Evolutionary conservation across 1,284 basidiomycete species (phyloP).

Genomic region (Takashimella tepidaria): DNA sequence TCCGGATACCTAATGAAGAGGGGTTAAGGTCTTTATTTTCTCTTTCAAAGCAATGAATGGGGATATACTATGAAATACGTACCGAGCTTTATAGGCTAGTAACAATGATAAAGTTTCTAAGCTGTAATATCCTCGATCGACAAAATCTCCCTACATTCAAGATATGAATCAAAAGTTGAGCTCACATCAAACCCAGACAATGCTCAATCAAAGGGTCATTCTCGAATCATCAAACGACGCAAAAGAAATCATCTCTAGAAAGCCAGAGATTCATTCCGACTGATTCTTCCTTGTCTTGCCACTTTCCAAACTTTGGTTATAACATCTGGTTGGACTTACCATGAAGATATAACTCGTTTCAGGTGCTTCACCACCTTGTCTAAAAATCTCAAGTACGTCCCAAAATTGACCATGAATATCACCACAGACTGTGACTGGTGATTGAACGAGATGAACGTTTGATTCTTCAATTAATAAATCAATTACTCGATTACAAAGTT

Average conservation of each 20-base stretch:
- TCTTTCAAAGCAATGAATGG: too few species aligned
- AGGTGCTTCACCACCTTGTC: conserved; percentile 81
- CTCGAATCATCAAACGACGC: not conserved
- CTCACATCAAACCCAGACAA: too few species aligned
- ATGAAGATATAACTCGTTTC: conserved; percentile 96
- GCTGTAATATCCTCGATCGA: conserved; percentile 93
- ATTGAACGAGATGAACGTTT: conserved; percentile 88
- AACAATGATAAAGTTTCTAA: conserved; percentile 91
- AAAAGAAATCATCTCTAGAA: not conserved
- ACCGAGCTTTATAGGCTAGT: conserved; percentile 86
- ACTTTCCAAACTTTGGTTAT: too few species aligned
- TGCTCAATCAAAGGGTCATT: too few species aligned
- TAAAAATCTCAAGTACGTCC: conserved; percentile 84
- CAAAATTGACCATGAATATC: conserved; percentile 96
- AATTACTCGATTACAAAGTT: conserved; percentile 79
- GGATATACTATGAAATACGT: too few species aligned
- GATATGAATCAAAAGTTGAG: too few species aligned
- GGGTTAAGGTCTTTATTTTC: not conserved
- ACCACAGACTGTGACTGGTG: conserved; percentile 86
- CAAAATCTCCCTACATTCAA: conserved; percentile 78
- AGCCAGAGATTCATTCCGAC: too few species aligned
- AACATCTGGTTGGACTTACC: conserved; percentile 52
- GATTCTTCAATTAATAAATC: conserved; percentile 86
- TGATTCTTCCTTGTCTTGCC: too few species aligned
- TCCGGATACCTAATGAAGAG: conserved; percentile 69